These are phyloP conservation scores for Alliaria petiolata DNA, from an alignment of 345 rosid genomes.

Conservation along the genomic window DNA sequence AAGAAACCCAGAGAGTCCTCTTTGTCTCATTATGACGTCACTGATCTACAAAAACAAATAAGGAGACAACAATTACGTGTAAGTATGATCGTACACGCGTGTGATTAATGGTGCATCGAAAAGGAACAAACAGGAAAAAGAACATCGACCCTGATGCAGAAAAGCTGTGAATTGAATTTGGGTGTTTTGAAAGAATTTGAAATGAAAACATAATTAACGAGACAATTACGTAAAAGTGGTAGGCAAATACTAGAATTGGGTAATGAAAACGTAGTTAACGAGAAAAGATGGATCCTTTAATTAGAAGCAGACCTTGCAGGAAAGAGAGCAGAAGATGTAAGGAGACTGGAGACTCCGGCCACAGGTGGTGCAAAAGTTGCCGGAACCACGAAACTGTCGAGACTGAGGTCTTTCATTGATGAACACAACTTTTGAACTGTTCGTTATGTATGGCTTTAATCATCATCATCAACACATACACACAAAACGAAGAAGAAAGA, in stretches of 20 bases:
- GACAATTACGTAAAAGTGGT: background rate
- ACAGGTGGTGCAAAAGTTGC: constrained; percentile 65
- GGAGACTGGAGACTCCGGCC: constrained; percentile 69
- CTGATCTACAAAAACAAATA: constrained; percentile 43
- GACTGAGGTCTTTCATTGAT: constrained; percentile 73
- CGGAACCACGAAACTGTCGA: constrained; percentile 60
- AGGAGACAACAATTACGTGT: constrained; percentile 5
- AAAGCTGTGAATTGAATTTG: background rate
- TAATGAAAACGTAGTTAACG: background rate
- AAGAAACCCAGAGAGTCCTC: constrained; percentile 58
- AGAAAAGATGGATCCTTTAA: background rate
- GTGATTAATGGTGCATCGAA: background rate
- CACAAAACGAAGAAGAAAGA: background rate
- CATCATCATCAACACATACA: constrained; percentile 4
- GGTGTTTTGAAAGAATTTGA: too few relatives aligned
- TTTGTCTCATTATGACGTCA: constrained; percentile 47
- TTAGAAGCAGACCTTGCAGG: constrained; percentile 64
- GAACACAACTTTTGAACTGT: constrained; percentile 81
- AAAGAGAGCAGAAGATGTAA: constrained; percentile 72
- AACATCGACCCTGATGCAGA: constrained; percentile 5
- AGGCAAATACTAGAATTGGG: too few relatives aligned
- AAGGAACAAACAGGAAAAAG: background rate
- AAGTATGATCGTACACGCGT: constrained; percentile 18
- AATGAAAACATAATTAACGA: background rate
- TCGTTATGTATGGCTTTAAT: constrained; percentile 69